Evolutionary conservation across 2,329 filamentous ascomycete genomes (phyloP), one percentile per base, ranked within the genome.

Genomic region (Cytospora chrysosperma): DNA sequence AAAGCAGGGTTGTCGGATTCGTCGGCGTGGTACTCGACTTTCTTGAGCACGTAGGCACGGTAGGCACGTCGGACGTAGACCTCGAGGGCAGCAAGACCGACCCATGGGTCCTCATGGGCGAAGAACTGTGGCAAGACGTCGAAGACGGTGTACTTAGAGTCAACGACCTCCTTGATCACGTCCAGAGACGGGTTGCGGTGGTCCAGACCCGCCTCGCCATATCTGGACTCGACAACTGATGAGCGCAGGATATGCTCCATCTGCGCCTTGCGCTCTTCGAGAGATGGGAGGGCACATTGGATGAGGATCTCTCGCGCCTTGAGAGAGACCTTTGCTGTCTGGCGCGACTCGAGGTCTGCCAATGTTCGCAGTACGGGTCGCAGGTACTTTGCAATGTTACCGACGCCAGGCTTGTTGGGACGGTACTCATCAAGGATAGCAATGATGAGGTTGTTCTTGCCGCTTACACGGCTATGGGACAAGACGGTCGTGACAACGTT

Each of bases 221-320:
- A 99, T 70, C 91, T 89, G n/a, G 93, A 97, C 77, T 99, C 93
- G 9, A 97, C 87, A 26, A 99, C 95, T 0, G 95, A 94, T 28
- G 94, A 97, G 65, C 93, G 91, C 61, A 99, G 84, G 68, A 99
- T 99, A 77, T 98, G 94, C 82, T 98, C 95, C 94, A 99, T 97
- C 81, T 99, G 95, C 8, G 90, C 86, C 28, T 91, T 91, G 70
- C 95, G 89, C 83, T 99, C 95, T 77, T 98, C 95, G 24, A 99
- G 83, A 3, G 95, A 99, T 21, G 95, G 95, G 75, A 99, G 85
- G 60, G 95, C 93, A 75, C 93, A 97, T 78, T 98, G 95, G 68
- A 99, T 99, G 72, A 99, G 88, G 58, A 98, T 89, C 80, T 99
- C 95, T 74, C 95, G 91, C 53, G 95, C 94, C 84, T 99, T 99